Evolutionary conservation across 371 early-diverging fungal species (phyloP).

Genomic region (Mucor plumbeus): DNA sequence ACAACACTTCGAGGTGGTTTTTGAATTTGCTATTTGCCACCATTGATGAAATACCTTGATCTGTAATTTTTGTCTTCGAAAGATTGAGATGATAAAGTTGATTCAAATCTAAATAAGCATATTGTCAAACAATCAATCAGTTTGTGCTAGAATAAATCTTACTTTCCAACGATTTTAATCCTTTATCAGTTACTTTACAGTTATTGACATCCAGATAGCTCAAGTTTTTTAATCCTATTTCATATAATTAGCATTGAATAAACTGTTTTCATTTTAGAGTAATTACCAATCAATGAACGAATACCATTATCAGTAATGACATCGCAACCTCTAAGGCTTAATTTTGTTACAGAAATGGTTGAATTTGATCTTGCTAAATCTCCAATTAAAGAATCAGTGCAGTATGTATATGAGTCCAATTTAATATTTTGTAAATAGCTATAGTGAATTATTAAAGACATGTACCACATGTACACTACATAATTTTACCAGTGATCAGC

Average conservation of each 20-base stretch:
- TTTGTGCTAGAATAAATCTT: neutral
- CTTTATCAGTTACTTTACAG: conserved; percentile 51
- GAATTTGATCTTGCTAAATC: conserved; percentile 40
- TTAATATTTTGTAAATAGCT: conserved; percentile 43
- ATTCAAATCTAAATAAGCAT: conserved; percentile 26
- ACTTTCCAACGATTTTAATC: conserved; percentile 38
- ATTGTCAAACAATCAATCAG: no score
- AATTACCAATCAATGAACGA: conserved; percentile 36
- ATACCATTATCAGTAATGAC: conserved; percentile 47
- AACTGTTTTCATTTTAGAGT: neutral
- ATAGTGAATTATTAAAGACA: neutral
- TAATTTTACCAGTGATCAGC: conserved; percentile 39
- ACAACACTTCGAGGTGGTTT: conserved; percentile 21
- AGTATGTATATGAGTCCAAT: conserved; percentile 44
- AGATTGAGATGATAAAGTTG: conserved; percentile 36
- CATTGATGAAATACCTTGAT: conserved; percentile 31
- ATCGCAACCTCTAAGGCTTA: conserved; percentile 50
- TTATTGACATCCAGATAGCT: conserved; percentile 46
- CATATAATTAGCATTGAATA: neutral
- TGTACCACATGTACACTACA: neutral
- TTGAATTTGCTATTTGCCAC: conserved; percentile 27
- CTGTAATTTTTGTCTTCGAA: conserved; percentile 47
- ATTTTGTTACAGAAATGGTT: conserved; percentile 23
- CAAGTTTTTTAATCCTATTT: conserved; percentile 38
- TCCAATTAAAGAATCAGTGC: conserved; percentile 48